Base-by-base conservation (phyloP, 1,284 basidiomycete genomes). In the Trametes pubescens region DNA sequence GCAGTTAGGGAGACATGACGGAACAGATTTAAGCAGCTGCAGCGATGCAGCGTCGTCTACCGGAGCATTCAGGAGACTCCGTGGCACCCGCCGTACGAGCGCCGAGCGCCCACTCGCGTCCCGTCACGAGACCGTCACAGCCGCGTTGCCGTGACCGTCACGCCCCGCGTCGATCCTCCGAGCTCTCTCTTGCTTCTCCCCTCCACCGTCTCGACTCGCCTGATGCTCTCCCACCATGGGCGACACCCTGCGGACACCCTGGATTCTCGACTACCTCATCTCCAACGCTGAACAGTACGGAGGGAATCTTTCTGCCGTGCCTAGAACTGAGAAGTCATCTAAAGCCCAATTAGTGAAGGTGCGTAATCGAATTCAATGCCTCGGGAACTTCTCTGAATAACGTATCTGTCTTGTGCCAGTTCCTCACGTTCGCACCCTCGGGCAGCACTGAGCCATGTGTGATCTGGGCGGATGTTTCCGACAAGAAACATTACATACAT, bases 271-370 rank as follows among this genome's bases (percentile, higher is more conserved):
- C 24, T 86, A 88, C 68, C 71, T 89, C 48, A 64, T 82, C 21
- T 69, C 71, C 11, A 68, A 83, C n/a, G 85, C 82, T 0, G 81
- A 86, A 69, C 74, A 75, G 2, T 72, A 82, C 65, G 88, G 87
- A 6, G 80, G 78, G 9, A 74, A 84, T 47, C 59, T 84, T 6
- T 67, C 72, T 35, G 73, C 75, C 2, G 72, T 77, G 2, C 80
- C 81, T 0, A 53, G 59, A 2, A 72, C 71, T 48, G 55, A 58
- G 1, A 80, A 77, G 65, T 77, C 74, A 53, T 82, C 77, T 65
- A 86, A 79, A 66, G 84, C 82, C 1, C 88, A 89, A 62, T 73
- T 90, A 16, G 78, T 81, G 53, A 81, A 88, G 75, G 88, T 84
- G n/a, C 26, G 3, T 37, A 1, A 38, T 32, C 8, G 6, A 43